A percentile compares a stretch with the other conserved stretches of the same genome.
Conservation (phyloP, 2,329 filamentous ascomycete species). For the Sphaerulina vaccinii region DNA sequence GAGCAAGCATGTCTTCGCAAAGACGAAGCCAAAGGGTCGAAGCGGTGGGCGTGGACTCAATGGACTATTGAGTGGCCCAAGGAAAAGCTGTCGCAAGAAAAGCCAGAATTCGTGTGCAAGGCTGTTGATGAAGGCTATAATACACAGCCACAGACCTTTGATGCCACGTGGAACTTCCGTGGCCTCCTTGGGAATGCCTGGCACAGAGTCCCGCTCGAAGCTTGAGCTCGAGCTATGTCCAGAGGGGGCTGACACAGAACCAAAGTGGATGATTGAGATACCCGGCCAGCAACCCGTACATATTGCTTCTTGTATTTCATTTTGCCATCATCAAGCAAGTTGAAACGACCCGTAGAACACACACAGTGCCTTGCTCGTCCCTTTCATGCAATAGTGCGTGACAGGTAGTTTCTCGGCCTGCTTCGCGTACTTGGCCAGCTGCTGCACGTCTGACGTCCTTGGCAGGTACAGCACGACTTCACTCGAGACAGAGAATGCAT, state of each 20-base stretch:
- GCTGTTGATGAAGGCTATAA: conserved; percentile 67
- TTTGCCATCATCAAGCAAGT: conserved; percentile 10
- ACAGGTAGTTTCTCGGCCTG: conserved; percentile 63
- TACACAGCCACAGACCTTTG: conserved; percentile 62
- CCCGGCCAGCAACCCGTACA: background rate
- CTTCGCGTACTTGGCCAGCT: conserved; percentile 59
- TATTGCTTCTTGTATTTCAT: background rate
- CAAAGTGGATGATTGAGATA: background rate
- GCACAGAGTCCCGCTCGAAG: conserved; percentile 52
- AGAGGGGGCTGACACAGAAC: background rate
- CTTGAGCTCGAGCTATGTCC: background rate
- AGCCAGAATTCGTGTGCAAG: conserved; percentile 56
- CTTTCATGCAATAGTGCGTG: conserved; percentile 87
- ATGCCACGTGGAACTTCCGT: conserved; percentile 61
- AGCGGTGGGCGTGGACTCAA: conserved; percentile 62
- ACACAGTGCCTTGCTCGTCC: conserved; percentile 76
- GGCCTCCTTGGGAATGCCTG: conserved; percentile 67
- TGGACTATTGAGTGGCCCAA: conserved; percentile 53
- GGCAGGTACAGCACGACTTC: conserved; percentile 77
- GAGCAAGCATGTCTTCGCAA: conserved; percentile 60
- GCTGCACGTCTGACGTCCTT: conserved; percentile 76
- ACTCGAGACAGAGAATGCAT: conserved; percentile 56
- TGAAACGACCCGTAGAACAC: conserved; percentile 57
- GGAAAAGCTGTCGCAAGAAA: conserved; percentile 41
- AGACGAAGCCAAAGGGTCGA: conserved; percentile 50